Base-by-base conservation (phyloP, 495 filamentous ascomycete genomes). In the Pseudevernia furfuracea region DNA sequence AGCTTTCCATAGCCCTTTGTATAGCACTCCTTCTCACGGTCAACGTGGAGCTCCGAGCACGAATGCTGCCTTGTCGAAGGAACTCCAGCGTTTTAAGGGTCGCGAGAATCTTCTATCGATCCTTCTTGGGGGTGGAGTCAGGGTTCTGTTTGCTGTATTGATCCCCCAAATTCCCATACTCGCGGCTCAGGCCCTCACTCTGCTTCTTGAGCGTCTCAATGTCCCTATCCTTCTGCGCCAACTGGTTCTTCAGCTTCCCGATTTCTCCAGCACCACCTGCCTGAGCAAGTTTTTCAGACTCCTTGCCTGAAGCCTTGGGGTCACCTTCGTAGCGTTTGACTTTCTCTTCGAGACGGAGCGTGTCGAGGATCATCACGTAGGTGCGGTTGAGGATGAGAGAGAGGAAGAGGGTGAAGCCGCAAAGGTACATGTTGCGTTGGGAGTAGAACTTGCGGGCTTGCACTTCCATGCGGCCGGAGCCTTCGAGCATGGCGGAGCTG, bases 371-470 rank as follows among this genome's bases (percentile, higher is more conserved):
- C 90, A 97, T 92, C 71, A 85, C 87, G 81, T 97, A 97, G 70
- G 95, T 97, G 73, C 95, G 92, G 84, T 98, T 97, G 72, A 98
- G 91, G 77, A 98, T 97, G 53, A 98, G 81, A 44, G 93, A 97
- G 62, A 98, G 87, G 87, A 98, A 98, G 65, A 97, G 88, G 0
- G 94, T 98, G 82, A 98, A 98, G 70, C 94, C 94, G 78, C 95
- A 97, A 62, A 98, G 91, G 80, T 98, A 98, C 95, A 98, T 97
- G 85, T 98, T 98, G 73, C 94, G 93, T 80, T 98, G 92, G 65
- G 92, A 96, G 85, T 98, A 98, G 82, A 98, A 98, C 77, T 97
- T 97, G 81, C 94, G 92, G 65, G 94, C 94, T 76, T 98, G 94
- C 23, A 97, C 91, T 78, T 98, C 94, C 85, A 95, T 90, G 67